These are phyloP conservation scores for Phoenix dactylifera DNA, from an alignment of 176 grass and related monocot genomes.

Conservation along the genomic window DNA sequence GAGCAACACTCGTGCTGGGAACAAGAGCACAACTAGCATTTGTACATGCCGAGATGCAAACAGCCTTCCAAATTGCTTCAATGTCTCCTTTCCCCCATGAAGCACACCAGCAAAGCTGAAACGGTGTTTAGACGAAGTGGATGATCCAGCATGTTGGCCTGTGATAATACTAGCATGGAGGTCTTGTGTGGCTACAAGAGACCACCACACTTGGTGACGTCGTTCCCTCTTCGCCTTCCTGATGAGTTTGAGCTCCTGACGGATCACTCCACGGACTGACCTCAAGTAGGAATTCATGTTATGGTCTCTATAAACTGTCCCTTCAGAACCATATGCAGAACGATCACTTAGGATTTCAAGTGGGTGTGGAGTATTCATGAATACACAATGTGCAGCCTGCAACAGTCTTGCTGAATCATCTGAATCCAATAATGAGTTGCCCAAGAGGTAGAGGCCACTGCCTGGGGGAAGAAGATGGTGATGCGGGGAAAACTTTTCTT, in stretches of 20 bases:
- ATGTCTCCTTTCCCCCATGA: no score
- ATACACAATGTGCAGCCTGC: conserved; percentile 46
- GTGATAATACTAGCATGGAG: conserved; percentile 12
- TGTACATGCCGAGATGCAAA: no score
- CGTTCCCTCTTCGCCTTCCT: conserved; percentile 31
- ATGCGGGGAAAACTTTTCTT: conserved; percentile 63
- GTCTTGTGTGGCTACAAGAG: conserved; percentile 9
- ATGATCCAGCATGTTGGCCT: conserved; percentile 10
- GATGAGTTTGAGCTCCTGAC: conserved; percentile 40
- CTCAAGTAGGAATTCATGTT: conserved; percentile 76
- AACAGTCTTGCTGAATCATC: conserved; percentile 26
- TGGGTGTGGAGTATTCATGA: conserved; percentile 90
- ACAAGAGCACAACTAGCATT: no score
- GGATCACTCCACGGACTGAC: conserved; percentile 52
- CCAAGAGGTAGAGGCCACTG: conserved; percentile 61
- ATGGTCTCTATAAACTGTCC: conserved; percentile 73
- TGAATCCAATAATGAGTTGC: conserved; percentile 1
- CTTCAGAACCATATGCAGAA: conserved; percentile 57
- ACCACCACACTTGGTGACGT: conserved; percentile 46
- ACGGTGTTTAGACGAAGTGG: background rate
- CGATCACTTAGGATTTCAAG: conserved; percentile 78
- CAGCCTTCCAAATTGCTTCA: no score
- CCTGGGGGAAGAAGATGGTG: conserved; percentile 79
- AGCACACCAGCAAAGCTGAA: no score
- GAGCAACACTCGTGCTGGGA: no score